Evolutionary conservation across 2,329 filamentous ascomycete species (phyloP).

Genomic region (Exophiala aquamarina): DNA sequence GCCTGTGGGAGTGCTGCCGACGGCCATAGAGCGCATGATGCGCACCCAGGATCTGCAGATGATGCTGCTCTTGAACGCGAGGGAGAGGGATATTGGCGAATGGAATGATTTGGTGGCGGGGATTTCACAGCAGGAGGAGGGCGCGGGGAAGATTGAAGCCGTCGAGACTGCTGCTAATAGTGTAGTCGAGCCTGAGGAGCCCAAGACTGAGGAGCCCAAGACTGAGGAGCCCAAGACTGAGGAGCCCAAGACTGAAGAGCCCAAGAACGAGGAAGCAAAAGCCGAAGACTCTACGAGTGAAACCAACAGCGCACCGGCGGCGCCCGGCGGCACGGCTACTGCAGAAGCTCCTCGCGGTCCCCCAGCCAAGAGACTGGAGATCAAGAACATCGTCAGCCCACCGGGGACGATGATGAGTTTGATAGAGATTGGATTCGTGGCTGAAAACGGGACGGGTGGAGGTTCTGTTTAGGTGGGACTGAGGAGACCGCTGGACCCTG

Average conservation of each 20-base stretch:
- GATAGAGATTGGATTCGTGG: constrained; percentile 22
- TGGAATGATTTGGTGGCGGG: constrained; percentile 15
- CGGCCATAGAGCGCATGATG: constrained; percentile 18
- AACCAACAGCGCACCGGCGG: too few species aligned
- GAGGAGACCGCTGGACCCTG: too few species aligned
- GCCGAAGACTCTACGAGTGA: too few species aligned
- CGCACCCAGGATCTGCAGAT: constrained; percentile 45
- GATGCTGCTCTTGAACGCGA: constrained; percentile 52
- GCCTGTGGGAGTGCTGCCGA: constrained; percentile 9
- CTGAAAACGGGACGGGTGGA: neutral
- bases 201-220: neutral
- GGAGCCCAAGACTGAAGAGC: too few species aligned
- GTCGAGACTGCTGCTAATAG: too few species aligned
- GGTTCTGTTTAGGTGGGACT: too few species aligned
- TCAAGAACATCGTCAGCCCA: constrained; percentile 16
- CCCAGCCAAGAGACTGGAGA: constrained; percentile 11
- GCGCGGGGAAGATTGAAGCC: neutral
- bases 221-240: too few species aligned
- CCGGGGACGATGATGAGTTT: constrained; percentile 22
- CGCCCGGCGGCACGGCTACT: too few species aligned
- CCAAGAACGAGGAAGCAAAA: too few species aligned
- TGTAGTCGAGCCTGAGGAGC: too few species aligned
- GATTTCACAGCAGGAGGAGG: neutral
- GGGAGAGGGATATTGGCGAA: constrained; percentile 39
- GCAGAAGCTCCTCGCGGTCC: too few species aligned